Conservation (phyloP, 306 rosid genomes). For the Abrus pulchellus region DNA sequence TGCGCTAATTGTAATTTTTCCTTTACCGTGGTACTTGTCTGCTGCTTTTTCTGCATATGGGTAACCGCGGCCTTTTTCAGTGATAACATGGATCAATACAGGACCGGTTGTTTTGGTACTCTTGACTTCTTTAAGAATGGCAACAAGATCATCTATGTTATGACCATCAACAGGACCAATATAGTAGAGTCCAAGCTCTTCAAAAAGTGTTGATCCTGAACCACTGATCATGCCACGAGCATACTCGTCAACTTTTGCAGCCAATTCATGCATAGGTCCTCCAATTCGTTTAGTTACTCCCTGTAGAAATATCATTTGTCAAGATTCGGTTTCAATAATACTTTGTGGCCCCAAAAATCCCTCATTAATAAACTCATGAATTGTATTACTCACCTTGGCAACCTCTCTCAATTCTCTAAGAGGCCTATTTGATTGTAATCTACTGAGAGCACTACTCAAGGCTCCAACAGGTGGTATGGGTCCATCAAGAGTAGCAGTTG, state of each 20-base stretch:
- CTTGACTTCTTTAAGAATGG: conserved; percentile 91
- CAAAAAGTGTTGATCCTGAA: conserved; percentile 89
- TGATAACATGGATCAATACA: conserved; percentile 86
- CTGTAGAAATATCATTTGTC: conserved; percentile 55
- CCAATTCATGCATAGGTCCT: conserved; percentile 95
- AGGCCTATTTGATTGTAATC: conserved; percentile 90
- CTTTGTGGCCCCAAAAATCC: background rate
- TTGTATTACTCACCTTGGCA: conserved; percentile 79
- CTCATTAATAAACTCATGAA: conserved; percentile 13
- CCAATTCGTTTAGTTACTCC: conserved; percentile 94
- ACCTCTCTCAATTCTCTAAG: conserved; percentile 97
- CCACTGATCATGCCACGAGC: conserved; percentile 99
- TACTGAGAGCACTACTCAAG: conserved; percentile 95
- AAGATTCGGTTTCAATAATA: conserved; percentile 39
- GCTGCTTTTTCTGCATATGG: conserved; percentile 95
- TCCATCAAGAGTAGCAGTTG: conserved; percentile 95
- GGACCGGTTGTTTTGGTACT: conserved; percentile 91
- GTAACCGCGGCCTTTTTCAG: conserved; percentile 97
- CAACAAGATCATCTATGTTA: conserved; percentile 86
- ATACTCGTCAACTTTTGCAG: conserved; percentile 97
- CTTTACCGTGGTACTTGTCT: conserved; percentile 94
- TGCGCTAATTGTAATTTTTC: background rate
- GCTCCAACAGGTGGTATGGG: conserved; percentile 95
- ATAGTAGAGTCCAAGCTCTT: conserved; percentile 98
- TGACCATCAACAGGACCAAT: conserved; percentile 99